Conservation (phyloP, 2,329 filamentous ascomycete genomes). For the Pseudocercospora eumusae region DNA sequence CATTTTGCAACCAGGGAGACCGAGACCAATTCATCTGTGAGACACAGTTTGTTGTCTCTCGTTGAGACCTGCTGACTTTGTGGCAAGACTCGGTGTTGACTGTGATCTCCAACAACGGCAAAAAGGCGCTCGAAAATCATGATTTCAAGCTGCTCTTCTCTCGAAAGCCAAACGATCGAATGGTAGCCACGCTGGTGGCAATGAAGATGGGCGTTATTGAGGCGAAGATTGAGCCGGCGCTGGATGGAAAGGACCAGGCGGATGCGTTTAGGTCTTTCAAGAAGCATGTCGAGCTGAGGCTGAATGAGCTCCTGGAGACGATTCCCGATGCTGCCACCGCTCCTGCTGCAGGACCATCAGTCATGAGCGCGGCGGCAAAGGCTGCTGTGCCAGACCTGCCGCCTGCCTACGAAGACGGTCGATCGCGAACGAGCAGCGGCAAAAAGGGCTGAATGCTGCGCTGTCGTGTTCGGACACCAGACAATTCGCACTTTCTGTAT, state of each 20-base stretch:
- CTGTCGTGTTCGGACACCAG: too few relatives aligned
- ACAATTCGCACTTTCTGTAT: too few relatives aligned
- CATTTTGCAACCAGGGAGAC: slow-evolving; percentile 4
- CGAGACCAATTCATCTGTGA: slow-evolving; percentile 9
- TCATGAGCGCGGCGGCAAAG: neutral
- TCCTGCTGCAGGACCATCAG: neutral
- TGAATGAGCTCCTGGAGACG: slow-evolving; percentile 23
- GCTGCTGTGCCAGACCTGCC: slow-evolving; percentile 1
- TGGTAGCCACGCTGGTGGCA: slow-evolving; percentile 32
- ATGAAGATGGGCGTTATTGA: slow-evolving; percentile 27
- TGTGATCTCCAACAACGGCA: slow-evolving; percentile 21
- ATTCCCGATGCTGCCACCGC: slow-evolving; percentile 20
- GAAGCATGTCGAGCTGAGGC: slow-evolving; percentile 29
- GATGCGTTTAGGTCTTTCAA: slow-evolving; percentile 32
- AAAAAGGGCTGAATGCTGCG: neutral
- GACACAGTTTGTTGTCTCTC: neutral
- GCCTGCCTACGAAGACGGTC: slow-evolving; percentile 1
- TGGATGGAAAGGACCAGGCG: slow-evolving; percentile 26
- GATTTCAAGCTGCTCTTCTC: slow-evolving; percentile 33
- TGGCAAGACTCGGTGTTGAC: neutral
- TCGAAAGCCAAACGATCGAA: slow-evolving; percentile 22
- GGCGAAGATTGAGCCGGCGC: slow-evolving; percentile 30
- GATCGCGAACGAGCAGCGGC: neutral
- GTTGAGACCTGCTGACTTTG: too few relatives aligned
- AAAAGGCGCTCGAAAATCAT: slow-evolving; percentile 23